These are phyloP conservation scores for Coffea humblotiana DNA, from an alignment of 305 asterid genomes.

Conservation along the genomic window DNA sequence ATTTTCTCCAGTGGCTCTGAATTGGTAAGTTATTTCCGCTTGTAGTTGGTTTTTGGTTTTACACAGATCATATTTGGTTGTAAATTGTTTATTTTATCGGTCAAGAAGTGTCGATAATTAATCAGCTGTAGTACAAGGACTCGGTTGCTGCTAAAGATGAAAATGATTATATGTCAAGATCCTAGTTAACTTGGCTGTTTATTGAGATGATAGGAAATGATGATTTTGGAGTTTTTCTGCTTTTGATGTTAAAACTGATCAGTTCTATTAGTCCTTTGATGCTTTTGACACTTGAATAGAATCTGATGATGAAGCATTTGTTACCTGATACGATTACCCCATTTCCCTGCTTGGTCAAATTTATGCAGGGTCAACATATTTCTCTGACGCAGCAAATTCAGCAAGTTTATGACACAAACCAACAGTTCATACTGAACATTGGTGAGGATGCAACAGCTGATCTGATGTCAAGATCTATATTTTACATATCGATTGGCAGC, in stretches of 20 bases:
- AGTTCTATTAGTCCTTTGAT: background rate
- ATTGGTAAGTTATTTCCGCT: constrained; percentile 49
- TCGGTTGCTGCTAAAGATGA: background rate
- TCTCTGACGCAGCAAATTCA: constrained; percentile 88
- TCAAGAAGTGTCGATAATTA: background rate
- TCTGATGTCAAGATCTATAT: constrained; percentile 64
- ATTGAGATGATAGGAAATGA: background rate
- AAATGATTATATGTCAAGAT: background rate
- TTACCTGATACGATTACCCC: background rate
- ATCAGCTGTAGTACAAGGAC: background rate
- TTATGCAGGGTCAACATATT: constrained; percentile 81
- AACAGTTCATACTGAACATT: constrained; percentile 67
- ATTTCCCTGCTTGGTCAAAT: constrained; percentile 6
- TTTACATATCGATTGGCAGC: constrained; percentile 86
- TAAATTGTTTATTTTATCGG: background rate
- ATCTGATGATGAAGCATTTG: constrained; percentile 5
- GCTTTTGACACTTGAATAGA: background rate
- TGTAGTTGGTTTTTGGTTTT: background rate
- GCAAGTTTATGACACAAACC: constrained; percentile 84
- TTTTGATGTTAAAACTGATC: background rate
- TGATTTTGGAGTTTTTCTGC: background rate
- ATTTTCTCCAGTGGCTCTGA: constrained; percentile 92
- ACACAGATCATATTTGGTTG: background rate
- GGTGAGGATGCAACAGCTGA: constrained; percentile 77
- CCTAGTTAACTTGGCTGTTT: background rate